phyloP scores from a whole-genome alignment of 208 protist species.

The Wallacemonas sp. region DNA sequence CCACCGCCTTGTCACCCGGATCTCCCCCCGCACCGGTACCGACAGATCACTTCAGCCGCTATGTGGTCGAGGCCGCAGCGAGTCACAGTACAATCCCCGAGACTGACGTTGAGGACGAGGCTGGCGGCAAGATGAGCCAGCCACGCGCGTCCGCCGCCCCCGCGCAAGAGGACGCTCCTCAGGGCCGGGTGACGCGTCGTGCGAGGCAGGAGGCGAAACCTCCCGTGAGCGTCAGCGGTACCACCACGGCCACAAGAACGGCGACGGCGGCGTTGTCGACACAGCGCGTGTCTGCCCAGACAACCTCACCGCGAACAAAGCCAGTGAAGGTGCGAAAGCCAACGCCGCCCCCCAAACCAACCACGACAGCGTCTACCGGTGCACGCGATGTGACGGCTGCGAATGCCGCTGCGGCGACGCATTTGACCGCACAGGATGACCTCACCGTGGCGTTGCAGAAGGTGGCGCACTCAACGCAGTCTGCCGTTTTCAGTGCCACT shows the following conservation, averaged over 20 bases:
- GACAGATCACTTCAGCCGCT: slow-evolving; percentile 63
- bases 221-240: neutral
- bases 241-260: neutral
- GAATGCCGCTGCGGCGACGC: neutral
- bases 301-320: neutral
- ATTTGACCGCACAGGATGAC: neutral
- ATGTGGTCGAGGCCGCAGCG: slow-evolving; percentile 30
- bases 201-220: neutral
- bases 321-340: neutral
- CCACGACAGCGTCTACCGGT: neutral
- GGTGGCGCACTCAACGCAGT: neutral
- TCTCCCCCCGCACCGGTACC: slow-evolving; percentile 29
- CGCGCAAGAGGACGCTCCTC: neutral
- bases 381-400: neutral
- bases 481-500: neutral
- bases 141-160: neutral
- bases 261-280: no score
- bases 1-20: neutral
- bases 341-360: neutral
- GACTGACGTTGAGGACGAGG: neutral
- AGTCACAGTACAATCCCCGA: neutral
- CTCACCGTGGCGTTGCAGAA: neutral
- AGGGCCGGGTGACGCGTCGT: neutral
- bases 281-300: no score
- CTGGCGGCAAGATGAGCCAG: neutral